Evolutionary conservation across 2,329 filamentous ascomycete species (phyloP), one percentile per base, ranked within the genome.

Genomic region (Metarhizium rileyi): DNA sequence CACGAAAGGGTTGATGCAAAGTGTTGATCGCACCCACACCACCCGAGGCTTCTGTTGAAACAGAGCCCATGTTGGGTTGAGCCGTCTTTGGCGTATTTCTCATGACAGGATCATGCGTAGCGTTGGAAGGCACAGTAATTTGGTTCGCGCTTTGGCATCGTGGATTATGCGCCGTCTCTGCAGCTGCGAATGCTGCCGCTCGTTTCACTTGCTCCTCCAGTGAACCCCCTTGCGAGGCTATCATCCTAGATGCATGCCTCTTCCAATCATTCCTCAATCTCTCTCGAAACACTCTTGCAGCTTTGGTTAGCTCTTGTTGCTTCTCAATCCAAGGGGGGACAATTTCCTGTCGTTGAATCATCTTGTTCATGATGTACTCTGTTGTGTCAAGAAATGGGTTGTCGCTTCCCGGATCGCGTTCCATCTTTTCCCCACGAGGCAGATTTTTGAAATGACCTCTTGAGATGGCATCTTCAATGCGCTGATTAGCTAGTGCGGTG

Each of bases 281-380:
- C 2, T 73, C 69, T 2, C 93, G 78, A 62, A 98, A 96, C 1
- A 75, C 74, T 12, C 74, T 76, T 1, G 83, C 77, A 0, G 86
- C 78, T 52, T 80, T 81, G 10, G 82, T 76, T 5, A 97, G 71
- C 60, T 96, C 90, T 63, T 97, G 91, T 65, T 98, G 93, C 69
- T 96, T 97, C 68, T 98, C 93, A 52, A 98, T 97, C 93, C 93
- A 98, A 0, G 91, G 91, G 1, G 93, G 93, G 1, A 95, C 88
- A 52, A 97, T 87, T 20, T 95, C 90, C 66, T 98, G 93, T 51
- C 86, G 85, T 69, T 96, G 87, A 55, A 98, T 96, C 72, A 97
- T 96, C 69, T 94, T 93, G 69, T 98, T 97, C 85, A 97, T 86
- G 59, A 97, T 87, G 64, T 96, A 96, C 67, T 97, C 91, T 0